Base-by-base conservation (phyloP, 2,329 filamentous ascomycete species). In the Calonectria henricotiae region DNA sequence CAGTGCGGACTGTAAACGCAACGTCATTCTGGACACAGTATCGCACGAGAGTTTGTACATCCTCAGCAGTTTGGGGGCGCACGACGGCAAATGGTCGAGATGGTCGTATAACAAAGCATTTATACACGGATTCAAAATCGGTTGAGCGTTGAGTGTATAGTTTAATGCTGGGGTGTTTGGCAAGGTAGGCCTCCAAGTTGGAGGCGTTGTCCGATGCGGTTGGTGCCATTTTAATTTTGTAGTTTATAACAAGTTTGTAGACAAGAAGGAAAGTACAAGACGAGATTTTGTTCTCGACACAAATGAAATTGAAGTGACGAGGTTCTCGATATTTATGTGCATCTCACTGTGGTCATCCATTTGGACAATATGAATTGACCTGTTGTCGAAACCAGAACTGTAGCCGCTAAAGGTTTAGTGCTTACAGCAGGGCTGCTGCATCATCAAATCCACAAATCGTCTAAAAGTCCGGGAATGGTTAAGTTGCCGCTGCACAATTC, bases 1-100 rank as follows among this genome's bases (percentile, higher is more conserved):
- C 73, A 0, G 49, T 44, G 9, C 72, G 44, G 0, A 74, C 13
- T 2, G 25, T 41, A 7, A 74, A 71, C 0, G 67, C 65, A 5
- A 73, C 37, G 1, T 43, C 8, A 0, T 66, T 0, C 11, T 49
- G 9, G 32, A 62, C 27, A 23, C 65, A 67, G 20, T 51, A 51
- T 61, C 0, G 15, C 46, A 74, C 23, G 39, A 73, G 1, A 8
- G 32, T 0, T 51, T 63, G 43, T 0, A 74, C 67, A 3, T 72
- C 66, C 12, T 62, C 5, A 2, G 17, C 25, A 0, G 7, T 62
- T 2, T 68, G 64, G 1, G 69, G 71, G 3, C 23, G 64, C 4
- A 64, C 27, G 1, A 70, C 27, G 0, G 63, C 67, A 15, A 62
- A 37, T 35, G 43, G 27, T 17, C 30, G 7, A 5, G 12, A 1